Conservation (phyloP, 495 filamentous ascomycete species). For the Lophiostoma macrostomum region DNA sequence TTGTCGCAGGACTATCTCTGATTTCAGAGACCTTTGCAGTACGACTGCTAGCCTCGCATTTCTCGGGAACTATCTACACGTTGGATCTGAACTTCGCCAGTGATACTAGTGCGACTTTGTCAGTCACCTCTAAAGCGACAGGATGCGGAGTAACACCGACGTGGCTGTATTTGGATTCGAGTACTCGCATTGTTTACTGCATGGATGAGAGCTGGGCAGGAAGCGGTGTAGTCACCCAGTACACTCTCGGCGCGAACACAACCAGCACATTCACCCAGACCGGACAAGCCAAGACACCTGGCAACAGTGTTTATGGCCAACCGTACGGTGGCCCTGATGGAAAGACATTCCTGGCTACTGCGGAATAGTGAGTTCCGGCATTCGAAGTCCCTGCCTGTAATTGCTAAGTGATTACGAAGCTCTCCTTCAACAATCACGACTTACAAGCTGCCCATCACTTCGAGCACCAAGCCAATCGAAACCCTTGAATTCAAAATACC, state of each 20-base stretch:
- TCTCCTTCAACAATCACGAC: conserved; percentile 18
- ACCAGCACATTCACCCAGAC: neutral
- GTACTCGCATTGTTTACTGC: conserved; percentile 16
- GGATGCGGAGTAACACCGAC: conserved; percentile 21
- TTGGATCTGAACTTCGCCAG: conserved; percentile 1
- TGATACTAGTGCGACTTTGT: conserved; percentile 1
- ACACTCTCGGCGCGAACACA: neutral
- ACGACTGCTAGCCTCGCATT: conserved; percentile 16
- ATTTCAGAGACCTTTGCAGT: conserved; percentile 6
- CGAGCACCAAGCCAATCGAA: conserved; percentile 39
- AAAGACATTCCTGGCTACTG: conserved; percentile 27
- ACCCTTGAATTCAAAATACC: conserved; percentile 41
- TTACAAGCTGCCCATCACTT: conserved; percentile 28
- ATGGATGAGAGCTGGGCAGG: conserved; percentile 23
- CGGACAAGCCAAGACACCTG: conserved; percentile 1
- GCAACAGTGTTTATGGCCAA: conserved; percentile 8
- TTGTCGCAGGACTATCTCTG: conserved; percentile 5
- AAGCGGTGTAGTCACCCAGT: neutral
- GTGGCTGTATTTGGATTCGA: conserved; percentile 17
- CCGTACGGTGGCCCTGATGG: conserved; percentile 19
- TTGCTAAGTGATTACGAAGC: conserved; percentile 7
- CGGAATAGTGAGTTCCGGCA: conserved; percentile 39
- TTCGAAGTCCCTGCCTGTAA: neutral
- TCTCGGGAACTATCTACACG: conserved; percentile 13
- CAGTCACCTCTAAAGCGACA: neutral